Conservation (phyloP, 2,329 filamentous ascomycete species). For the Periconia digitata region DNA sequence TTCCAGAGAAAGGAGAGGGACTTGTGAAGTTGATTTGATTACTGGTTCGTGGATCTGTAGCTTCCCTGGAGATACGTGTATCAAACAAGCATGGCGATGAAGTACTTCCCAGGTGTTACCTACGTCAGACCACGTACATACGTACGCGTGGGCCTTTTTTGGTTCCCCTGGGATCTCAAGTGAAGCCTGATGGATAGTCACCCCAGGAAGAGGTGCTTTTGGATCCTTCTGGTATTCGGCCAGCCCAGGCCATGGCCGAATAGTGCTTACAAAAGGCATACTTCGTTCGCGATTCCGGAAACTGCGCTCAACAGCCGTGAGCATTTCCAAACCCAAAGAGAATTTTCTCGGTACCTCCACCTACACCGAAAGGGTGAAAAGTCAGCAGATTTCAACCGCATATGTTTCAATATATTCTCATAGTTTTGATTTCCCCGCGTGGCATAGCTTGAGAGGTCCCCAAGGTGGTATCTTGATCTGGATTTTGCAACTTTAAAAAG, state of each 20-base stretch:
- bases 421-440: no score
- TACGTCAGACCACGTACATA: conserved; percentile 19
- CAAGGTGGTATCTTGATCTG: no score
- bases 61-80: conserved; percentile 18
- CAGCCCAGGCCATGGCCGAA: conserved; percentile 14
- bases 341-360: conserved; percentile 26
- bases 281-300: conserved; percentile 15
- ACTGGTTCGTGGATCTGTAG: conserved; percentile 18
- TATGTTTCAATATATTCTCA: no score
- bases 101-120: conserved; percentile 13
- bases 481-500: no score
- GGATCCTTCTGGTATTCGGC: conserved; percentile 3
- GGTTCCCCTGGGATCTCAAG: conserved; percentile 9
- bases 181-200: conserved; percentile 8
- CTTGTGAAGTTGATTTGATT: conserved; percentile 5
- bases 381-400: no score
- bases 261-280: conserved; percentile 21
- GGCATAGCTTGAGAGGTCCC: no score
- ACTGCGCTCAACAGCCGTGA: conserved; percentile 22
- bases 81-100: conserved; percentile 13
- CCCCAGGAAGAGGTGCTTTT: conserved; percentile 4
- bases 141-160: conserved; percentile 17
- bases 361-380: no score
- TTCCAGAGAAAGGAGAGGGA: conserved; percentile 15
- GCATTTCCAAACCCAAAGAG: conserved; percentile 18